These are phyloP conservation scores for Geotrichum restrictum DNA, from an alignment of 1,139 yeast genomes.

Conservation along the genomic window DNA sequence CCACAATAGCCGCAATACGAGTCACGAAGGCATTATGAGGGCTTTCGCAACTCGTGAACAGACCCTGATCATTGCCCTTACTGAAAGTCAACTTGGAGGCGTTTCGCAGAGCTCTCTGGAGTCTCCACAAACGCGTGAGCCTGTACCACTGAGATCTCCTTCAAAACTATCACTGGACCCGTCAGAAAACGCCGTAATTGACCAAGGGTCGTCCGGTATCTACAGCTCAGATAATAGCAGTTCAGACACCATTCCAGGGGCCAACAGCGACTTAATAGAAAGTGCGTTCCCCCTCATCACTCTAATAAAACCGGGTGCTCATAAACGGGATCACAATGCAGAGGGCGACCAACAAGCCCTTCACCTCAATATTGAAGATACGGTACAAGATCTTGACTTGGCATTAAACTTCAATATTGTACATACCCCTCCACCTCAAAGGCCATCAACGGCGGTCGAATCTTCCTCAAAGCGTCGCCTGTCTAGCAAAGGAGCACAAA, in stretches of 20 bases:
- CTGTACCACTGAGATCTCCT: no score
- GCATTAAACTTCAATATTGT: background rate
- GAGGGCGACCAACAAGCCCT: background rate
- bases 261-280: background rate
- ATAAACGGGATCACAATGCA: background rate
- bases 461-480: slow-evolving; percentile 2
- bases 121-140: no score
- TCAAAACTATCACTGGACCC: background rate
- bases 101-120: no score
- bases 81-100: background rate
- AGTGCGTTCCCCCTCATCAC: slow-evolving; percentile 10
- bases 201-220: background rate
- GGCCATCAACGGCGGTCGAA: slow-evolving; percentile 1
- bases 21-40: slow-evolving; percentile 5
- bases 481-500: background rate
- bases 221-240: slow-evolving; percentile 13
- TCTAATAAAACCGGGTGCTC: slow-evolving; percentile 17
- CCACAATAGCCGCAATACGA: background rate
- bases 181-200: background rate
- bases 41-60: slow-evolving; percentile 7
- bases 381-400: slow-evolving; percentile 14
- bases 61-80: slow-evolving; percentile 2
- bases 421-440: background rate
- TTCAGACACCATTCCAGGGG: slow-evolving; percentile 18
- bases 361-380: slow-evolving; percentile 13